Conservation (phyloP, 345 rosid genomes). For the Excoecaria agallocha region DNA sequence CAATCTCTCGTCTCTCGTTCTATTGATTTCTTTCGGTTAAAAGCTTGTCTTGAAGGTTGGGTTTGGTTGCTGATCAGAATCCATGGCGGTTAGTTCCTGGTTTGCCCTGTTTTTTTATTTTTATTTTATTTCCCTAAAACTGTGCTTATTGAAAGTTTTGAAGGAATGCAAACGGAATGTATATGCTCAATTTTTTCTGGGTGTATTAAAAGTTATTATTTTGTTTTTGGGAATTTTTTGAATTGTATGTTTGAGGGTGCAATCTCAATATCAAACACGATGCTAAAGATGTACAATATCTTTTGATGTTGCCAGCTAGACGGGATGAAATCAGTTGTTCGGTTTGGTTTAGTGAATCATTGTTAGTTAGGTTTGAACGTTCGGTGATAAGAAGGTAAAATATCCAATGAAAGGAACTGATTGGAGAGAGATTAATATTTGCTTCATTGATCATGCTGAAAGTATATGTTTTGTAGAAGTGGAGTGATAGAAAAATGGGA, state of each 20-base stretch:
- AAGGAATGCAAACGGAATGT: background rate
- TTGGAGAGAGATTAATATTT: background rate
- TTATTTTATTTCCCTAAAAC: background rate
- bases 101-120: background rate
- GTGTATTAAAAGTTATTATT: background rate
- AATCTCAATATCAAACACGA: background rate
- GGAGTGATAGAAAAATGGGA: background rate
- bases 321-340: background rate
- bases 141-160: background rate
- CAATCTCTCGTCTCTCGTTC: background rate
- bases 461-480: background rate
- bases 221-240: background rate
- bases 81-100: slow-evolving; percentile 13
- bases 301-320: background rate
- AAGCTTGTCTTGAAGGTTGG: background rate
- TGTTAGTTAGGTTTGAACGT: background rate
- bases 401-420: background rate
- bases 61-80: background rate
- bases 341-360: background rate
- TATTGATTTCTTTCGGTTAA: background rate
- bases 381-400: background rate
- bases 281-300: background rate
- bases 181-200: background rate
- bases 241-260: background rate
- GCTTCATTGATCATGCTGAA: background rate